Evolutionary conservation across 2,329 filamentous ascomycete species (phyloP).

Genomic region (Penicillium digitatum): DNA sequence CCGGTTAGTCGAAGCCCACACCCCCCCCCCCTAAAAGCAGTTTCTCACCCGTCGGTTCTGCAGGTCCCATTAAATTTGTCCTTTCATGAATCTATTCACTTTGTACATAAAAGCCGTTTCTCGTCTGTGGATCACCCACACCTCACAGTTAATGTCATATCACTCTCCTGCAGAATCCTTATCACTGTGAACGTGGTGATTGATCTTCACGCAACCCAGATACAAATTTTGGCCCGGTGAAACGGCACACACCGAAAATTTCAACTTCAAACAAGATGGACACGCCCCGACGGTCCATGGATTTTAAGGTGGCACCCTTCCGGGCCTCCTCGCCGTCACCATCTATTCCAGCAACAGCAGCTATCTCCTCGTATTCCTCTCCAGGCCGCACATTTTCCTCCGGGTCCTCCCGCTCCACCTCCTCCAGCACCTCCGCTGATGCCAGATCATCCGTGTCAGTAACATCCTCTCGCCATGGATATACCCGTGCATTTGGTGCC

Average conservation of each 20-base stretch:
- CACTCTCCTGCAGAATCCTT: not conserved
- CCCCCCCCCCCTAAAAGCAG: conserved; percentile 23
- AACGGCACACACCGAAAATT: conserved; percentile 8
- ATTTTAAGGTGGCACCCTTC: conserved; percentile 20
- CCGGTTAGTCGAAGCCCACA: conserved; percentile 20
- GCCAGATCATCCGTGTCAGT: conserved; percentile 43
- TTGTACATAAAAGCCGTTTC: conserved; percentile 7
- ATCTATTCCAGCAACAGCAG: conserved; percentile 41
- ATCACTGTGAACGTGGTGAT: not conserved
- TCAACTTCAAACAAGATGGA: conserved; percentile 26
- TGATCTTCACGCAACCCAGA: conserved; percentile 1
- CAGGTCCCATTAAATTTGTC: conserved; percentile 24
- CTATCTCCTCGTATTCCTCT: conserved; percentile 44
- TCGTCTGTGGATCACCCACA: not conserved
- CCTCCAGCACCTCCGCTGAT: conserved; percentile 43
- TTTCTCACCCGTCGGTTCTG: conserved; percentile 23
- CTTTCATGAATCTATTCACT: conserved; percentile 8
- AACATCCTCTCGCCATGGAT: conserved; percentile 64
- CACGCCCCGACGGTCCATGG: conserved; percentile 19
- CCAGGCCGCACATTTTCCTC: conserved; percentile 46
- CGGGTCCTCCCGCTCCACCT: conserved; percentile 45
- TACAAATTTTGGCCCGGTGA: not conserved
- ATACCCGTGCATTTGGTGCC: conserved; percentile 80
- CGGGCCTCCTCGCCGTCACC: conserved; percentile 41
- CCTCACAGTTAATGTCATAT: not conserved